Conservation (phyloP, 2,329 filamentous ascomycete species). For the Shiraia sp. region DNA sequence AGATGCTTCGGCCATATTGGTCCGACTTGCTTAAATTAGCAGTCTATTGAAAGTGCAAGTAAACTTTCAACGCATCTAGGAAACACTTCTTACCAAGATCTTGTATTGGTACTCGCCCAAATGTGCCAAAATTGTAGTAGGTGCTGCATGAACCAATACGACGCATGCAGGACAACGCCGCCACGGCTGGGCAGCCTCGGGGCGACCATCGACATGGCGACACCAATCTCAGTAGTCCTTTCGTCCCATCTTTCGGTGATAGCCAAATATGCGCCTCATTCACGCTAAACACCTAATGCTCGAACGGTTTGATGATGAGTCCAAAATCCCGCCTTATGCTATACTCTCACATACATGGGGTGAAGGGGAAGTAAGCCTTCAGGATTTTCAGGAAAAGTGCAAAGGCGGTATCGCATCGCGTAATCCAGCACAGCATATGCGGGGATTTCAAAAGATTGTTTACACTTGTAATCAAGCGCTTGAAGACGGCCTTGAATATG, state of each 20-base stretch:
- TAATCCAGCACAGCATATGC: neutral
- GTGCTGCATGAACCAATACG: no score
- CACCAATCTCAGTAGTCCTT: neutral
- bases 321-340: conserved; percentile 16
- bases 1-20: no score
- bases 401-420: neutral
- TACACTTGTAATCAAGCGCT: conserved; percentile 9
- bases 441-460: conserved; percentile 7
- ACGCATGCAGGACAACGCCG: no score
- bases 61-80: no score
- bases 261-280: conserved; percentile 14
- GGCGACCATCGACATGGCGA: neutral
- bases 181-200: neutral
- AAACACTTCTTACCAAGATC: no score
- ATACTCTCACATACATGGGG: conserved; percentile 25
- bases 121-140: no score
- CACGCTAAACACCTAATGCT: conserved; percentile 8
- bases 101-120: no score
- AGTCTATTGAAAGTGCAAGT: no score
- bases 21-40: no score
- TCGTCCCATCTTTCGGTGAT: neutral
- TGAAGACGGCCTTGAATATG: conserved; percentile 4
- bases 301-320: conserved; percentile 11
- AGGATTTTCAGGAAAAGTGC: conserved; percentile 9
- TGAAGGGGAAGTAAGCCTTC: conserved; percentile 13